phyloP scores from a whole-genome alignment of 2,329 filamentous ascomycete genomes.

The Hymenoscyphus linearis region DNA sequence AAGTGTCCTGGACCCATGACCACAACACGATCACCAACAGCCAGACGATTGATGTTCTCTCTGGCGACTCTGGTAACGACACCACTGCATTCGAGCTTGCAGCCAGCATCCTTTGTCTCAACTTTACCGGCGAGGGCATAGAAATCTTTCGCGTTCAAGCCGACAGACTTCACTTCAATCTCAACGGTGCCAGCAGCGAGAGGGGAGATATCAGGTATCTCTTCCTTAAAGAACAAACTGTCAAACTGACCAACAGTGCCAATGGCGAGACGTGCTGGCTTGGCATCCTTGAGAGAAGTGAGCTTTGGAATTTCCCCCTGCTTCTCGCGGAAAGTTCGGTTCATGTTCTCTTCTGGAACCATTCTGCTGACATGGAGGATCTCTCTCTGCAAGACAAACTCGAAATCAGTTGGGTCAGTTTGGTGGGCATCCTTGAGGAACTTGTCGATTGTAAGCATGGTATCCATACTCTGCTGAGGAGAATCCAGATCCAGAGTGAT shows the following conservation, averaged over 20 bases:
- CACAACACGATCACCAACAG: conserved; percentile 24
- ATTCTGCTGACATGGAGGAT: conserved; percentile 25
- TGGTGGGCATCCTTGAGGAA: background rate
- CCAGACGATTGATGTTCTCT: conserved; percentile 16
- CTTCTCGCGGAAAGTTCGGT: conserved; percentile 10
- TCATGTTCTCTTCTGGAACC: conserved; percentile 18
- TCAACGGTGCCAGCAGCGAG: conserved; percentile 15
- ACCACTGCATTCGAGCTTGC: conserved; percentile 20
- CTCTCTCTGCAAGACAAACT: conserved; percentile 7
- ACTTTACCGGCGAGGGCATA: conserved; percentile 29
- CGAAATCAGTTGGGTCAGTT: conserved; percentile 6
- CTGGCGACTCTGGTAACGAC: conserved; percentile 23
- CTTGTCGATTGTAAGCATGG: background rate
- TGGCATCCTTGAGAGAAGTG: conserved; percentile 1
- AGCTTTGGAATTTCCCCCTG: background rate
- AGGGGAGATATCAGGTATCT: conserved; percentile 2
- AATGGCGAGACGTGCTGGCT: conserved; percentile 3
- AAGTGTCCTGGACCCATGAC: conserved; percentile 6
- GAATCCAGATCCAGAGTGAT: conserved; percentile 5
- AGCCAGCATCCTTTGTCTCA: conserved; percentile 19
- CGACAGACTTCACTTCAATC: conserved; percentile 8
- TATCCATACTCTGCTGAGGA: background rate
- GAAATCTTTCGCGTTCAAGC: conserved; percentile 17
- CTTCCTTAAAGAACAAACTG: conserved; percentile 23
- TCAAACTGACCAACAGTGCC: conserved; percentile 21